These are phyloP conservation scores for Coemansia sp. DNA, from an alignment of 192 early-diverging fungal genomes.

Conservation along the genomic window DNA sequence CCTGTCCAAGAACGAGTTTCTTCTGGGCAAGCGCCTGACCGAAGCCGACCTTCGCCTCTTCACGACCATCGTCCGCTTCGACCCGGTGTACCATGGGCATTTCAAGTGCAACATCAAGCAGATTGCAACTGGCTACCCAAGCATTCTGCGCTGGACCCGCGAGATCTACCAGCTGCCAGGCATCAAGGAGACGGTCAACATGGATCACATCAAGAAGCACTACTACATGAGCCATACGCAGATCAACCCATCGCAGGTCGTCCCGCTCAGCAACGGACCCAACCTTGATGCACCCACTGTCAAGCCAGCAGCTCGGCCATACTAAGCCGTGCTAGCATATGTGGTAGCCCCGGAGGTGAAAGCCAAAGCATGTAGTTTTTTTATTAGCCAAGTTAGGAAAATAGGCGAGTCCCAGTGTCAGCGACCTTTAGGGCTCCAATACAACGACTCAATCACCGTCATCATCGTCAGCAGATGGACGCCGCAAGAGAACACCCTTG, in stretches of 20 bases:
- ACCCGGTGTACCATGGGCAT: conserved; percentile 90
- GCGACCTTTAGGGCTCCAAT: too few species aligned
- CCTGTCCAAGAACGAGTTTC: conserved; percentile 66
- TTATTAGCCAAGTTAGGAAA: too few species aligned
- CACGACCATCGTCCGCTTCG: conserved; percentile 94
- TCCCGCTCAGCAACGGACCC: conserved; percentile 74
- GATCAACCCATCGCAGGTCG: conserved; percentile 88
- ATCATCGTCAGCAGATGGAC: too few species aligned
- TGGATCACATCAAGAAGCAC: conserved; percentile 95
- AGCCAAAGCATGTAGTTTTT: too few species aligned
- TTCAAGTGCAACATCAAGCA: conserved; percentile 93
- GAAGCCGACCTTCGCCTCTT: conserved; percentile 94
- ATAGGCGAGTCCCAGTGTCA: too few species aligned
- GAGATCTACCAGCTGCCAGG: conserved; percentile 79
- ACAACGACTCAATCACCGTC: too few species aligned
- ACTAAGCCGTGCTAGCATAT: too few species aligned
- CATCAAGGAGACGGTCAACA: conserved; percentile 81
- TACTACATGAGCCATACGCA: conserved; percentile 88
- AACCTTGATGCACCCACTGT: conserved; percentile 35
- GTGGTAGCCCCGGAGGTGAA: too few species aligned
- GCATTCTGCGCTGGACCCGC: conserved; percentile 80
- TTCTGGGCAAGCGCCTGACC: conserved; percentile 79
- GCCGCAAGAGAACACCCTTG: too few species aligned
- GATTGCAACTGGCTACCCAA: conserved; percentile 85
- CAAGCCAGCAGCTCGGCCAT: conserved; percentile 34